Evolutionary conservation across 495 filamentous ascomycete species (phyloP).

Genomic region (Penicillium flavigenum): DNA sequence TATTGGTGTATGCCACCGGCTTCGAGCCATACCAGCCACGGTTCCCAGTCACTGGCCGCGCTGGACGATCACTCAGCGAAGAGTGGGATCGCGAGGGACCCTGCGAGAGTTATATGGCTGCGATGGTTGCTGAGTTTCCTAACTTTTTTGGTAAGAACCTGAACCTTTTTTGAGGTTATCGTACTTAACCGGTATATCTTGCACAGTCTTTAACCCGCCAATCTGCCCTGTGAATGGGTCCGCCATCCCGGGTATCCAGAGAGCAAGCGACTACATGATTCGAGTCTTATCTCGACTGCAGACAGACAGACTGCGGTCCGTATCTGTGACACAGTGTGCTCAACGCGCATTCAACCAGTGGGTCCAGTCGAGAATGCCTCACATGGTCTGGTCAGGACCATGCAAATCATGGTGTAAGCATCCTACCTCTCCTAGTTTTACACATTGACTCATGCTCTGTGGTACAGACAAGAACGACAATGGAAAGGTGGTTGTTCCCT

Average conservation of each 20-base stretch:
- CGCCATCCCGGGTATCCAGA: conserved; percentile 15
- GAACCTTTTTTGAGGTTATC: background rate
- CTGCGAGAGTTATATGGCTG: conserved; percentile 21
- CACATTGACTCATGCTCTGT: background rate
- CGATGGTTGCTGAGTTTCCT: conserved; percentile 18
- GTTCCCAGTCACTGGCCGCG: conserved; percentile 16
- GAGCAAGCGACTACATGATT: conserved; percentile 14
- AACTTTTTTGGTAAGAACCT: conserved; percentile 12
- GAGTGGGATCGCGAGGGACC: conserved; percentile 13
- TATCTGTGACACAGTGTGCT: conserved; percentile 3
- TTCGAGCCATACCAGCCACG: conserved; percentile 16
- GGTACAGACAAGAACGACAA: conserved; percentile 13
- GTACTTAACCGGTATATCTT: background rate
- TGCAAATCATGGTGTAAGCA: conserved; percentile 19
- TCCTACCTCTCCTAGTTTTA: too few relatives aligned
- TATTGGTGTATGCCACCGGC: conserved; percentile 20
- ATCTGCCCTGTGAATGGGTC: conserved; percentile 18
- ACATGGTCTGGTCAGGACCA: conserved; percentile 16
- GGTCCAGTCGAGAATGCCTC: conserved; percentile 17
- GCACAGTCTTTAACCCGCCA: conserved; percentile 13
- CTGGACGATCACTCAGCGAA: conserved; percentile 11
- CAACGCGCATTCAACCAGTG: conserved; percentile 13
- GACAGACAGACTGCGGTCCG: conserved; percentile 15
- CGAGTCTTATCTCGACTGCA: conserved; percentile 12
- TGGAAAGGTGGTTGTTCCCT: conserved; percentile 16